Conservation (phyloP, 257 asterid species). For the Salvia splendens region DNA sequence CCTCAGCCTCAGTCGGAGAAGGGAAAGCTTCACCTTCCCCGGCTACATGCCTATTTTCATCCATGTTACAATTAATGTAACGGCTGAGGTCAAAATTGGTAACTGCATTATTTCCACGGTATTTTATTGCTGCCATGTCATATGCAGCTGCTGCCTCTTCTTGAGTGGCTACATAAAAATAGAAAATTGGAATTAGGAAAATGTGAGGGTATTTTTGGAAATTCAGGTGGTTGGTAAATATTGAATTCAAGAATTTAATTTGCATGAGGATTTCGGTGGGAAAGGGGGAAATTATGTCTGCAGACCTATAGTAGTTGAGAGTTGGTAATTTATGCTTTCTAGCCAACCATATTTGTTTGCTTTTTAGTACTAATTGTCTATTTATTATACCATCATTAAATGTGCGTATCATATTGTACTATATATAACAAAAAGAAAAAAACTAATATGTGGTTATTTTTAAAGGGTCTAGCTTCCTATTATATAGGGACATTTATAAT, state of each 20-base stretch:
- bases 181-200: neutral
- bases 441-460: too few species aligned
- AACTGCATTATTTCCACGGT: slow-evolving; percentile 89
- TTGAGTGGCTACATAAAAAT: slow-evolving; percentile 66
- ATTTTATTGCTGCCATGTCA: slow-evolving; percentile 94
- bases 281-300: slow-evolving; percentile 33
- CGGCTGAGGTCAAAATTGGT: slow-evolving; percentile 92
- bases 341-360: slow-evolving; percentile 58
- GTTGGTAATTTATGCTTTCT: slow-evolving; percentile 59
- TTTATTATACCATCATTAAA: neutral
- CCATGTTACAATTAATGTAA: slow-evolving; percentile 41
- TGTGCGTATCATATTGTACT: too few species aligned
- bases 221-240: neutral
- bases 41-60: slow-evolving; percentile 20
- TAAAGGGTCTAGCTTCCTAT: too few species aligned
- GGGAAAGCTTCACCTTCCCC: slow-evolving; percentile 50
- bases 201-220: slow-evolving; percentile 24
- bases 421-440: too few species aligned
- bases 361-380: slow-evolving; percentile 22
- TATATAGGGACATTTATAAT: slow-evolving; percentile 12
- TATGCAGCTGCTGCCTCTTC: slow-evolving; percentile 98
- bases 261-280: slow-evolving; percentile 59
- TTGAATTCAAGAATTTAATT: slow-evolving; percentile 43
- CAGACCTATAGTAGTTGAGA: slow-evolving; percentile 60
- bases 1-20: slow-evolving; percentile 25